Evolutionary conservation across 2,329 filamentous ascomycete species (phyloP), one percentile per base, ranked within the genome.

Genomic region (Aureobasidium pullulans): DNA sequence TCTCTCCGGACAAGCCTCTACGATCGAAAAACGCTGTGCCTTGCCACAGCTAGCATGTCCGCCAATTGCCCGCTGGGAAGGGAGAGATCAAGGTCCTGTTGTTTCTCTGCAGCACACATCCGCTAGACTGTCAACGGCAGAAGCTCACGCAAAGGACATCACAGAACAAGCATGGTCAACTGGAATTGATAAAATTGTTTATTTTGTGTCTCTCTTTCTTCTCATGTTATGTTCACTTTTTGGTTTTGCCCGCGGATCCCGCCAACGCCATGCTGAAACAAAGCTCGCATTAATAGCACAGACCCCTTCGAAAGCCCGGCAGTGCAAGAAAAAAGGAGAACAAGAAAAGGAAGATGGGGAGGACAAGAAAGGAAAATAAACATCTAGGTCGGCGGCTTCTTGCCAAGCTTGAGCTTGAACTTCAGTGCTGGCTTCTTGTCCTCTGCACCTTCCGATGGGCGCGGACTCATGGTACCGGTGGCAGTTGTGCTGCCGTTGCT

Each of bases 211-310:
- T 46, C 42, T 46, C n/a, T 19, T 44, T 39, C 23, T 39, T 50
- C 16, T 23, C 16, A 7, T 16, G 48, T 53, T 13, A 42, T 53
- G 49, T 36, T 53, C 49, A 19, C 37, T 53, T 53, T 52, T 53
- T 28, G 44, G 44, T 40, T 31, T 50, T 11, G 4, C 6, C 16
- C 28, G 15, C 13, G 8, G 34, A 31, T 31, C 47, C 56, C 34
- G 10, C 56, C 56, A 58, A 58, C 56, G 44, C 56, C 56, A 58
- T 58, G 56, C 56, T 58, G 44, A 48, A 58, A 39, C 42, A 58
- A 47, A 48, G 36, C 32, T 31, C 32, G 42, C 44, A 47, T 39
- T 5, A n/a, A 34, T 11, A 19, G 29, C 34, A 47, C 49, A 11
- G 6, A 10, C 56, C 34, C 13, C 11, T 31, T 28, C 34, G 13